Percentiles rank a stretch among this genome's conserved stretches.
These are phyloP conservation scores for Hymenoscyphus repandus DNA, from an alignment of 2,329 filamentous ascomycete genomes.

Conservation along the genomic window DNA sequence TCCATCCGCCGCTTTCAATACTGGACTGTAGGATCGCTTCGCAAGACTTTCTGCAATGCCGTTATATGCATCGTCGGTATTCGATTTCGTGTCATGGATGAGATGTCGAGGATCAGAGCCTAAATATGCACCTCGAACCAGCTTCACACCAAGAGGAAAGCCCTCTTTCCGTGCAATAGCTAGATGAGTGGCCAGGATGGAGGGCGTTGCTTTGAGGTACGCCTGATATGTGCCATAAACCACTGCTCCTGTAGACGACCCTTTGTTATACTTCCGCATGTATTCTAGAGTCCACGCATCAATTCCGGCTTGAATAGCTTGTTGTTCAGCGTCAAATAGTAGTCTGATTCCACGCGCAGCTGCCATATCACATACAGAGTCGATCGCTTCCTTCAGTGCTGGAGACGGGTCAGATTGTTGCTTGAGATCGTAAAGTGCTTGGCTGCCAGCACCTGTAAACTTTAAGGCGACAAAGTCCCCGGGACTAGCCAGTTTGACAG, in stretches of 20 bases:
- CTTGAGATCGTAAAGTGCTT: constrained; percentile 63
- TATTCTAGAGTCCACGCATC: constrained; percentile 75
- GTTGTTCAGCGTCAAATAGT: constrained; percentile 83
- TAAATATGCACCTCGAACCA: constrained; percentile 72
- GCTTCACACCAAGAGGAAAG: constrained; percentile 67
- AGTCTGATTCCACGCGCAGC: constrained; percentile 64
- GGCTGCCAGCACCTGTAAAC: constrained; percentile 76
- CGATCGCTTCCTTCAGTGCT: constrained; percentile 63
- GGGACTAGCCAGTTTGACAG: constrained; percentile 49
- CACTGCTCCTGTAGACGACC: constrained; percentile 51
- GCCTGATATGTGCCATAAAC: constrained; percentile 79
- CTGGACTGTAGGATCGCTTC: constrained; percentile 52
- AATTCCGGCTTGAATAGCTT: constrained; percentile 71
- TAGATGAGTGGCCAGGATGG: constrained; percentile 55
- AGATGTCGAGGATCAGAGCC: constrained; percentile 63
- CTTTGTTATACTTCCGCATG: constrained; percentile 70
- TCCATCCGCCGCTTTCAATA: constrained; percentile 41
- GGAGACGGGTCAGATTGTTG: constrained; percentile 57
- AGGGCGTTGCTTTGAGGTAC: constrained; percentile 62
- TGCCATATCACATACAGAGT: constrained; percentile 69
- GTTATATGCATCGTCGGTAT: constrained; percentile 70
- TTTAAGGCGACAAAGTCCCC: constrained; percentile 53
- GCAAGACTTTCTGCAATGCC: constrained; percentile 63
- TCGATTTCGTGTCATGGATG: constrained; percentile 66
- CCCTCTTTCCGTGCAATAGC: constrained; percentile 49